Base-by-base conservation (phyloP, 2,329 filamentous ascomycete species). In the Coniochaeta pulveracea region DNA sequence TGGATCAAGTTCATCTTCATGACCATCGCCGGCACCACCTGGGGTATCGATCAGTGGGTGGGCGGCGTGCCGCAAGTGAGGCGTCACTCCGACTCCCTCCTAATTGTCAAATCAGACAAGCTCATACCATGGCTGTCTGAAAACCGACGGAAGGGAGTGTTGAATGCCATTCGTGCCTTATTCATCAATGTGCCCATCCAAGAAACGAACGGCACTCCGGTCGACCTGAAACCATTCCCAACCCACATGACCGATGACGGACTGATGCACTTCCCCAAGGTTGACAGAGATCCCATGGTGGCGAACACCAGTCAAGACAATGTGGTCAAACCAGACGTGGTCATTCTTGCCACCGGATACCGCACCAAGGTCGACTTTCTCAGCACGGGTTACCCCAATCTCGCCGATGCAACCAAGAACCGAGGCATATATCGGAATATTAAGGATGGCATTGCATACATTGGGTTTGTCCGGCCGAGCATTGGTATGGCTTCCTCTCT, bases 361-460 rank as follows among this genome's bases (percentile, higher is more conserved):
- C 40, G 42, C 5, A 47, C 49, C 12, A 37, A 37, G 9, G 58
- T 60, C 38, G 47, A 43, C 0, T 67, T 66, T 40, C 45, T 67
- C 7, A 43, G 49, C 22, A 37, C 37, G 10, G 39, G 43, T 1
- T 64, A 63, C 34, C 61, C 66, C 0, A 54, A 50, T 5, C 60
- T 66, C 6, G 49, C 61, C 30, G 61, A 72, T 29, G 51, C 60
- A 14, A 61, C 65, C 38, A 63, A 74, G 10, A 24, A 24, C n/a
- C 63, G 69, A n/a, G 57, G 64, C 12, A 57, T 78, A 29, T 76
- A 74, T 47, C 54, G 50, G 17, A 35, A 44, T 3, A 48, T 47
- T 4, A 54, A 63, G 21, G 48, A 58, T 2, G 51, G 52, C 0
- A 41, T 66, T 0, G 61, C 52, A 3, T 68, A 61, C 40, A 61